Percentiles rank a stretch among this genome's conserved stretches.
These are phyloP conservation scores for Neophaeococcomyces aloes DNA, from an alignment of 2,329 filamentous ascomycete species.

Conservation along the genomic window DNA sequence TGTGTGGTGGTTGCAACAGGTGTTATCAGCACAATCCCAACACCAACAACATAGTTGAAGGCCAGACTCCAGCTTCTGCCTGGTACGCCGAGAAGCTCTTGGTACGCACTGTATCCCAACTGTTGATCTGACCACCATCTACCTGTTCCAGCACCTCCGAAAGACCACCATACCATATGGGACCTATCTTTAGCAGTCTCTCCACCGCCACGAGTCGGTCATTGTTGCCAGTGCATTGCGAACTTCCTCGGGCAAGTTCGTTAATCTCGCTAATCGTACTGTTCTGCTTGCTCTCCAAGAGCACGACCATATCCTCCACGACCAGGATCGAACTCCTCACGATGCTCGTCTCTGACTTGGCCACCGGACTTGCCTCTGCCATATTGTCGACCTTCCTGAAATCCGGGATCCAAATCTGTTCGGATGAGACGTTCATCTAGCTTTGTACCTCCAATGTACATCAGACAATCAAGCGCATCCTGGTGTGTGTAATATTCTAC, in stretches of 20 bases:
- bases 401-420: conserved; percentile 90
- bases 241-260: too few species aligned
- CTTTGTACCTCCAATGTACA: conserved; percentile 96
- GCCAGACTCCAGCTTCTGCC: too few species aligned
- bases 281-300: conserved; percentile 53
- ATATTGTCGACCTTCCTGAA: conserved; percentile 91
- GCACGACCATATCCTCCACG: conserved; percentile 80
- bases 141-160: too few species aligned
- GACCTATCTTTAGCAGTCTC: too few species aligned
- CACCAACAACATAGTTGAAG: too few species aligned
- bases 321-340: conserved; percentile 92
- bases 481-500: conserved; percentile 98
- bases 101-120: too few species aligned
- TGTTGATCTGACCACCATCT: too few species aligned
- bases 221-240: too few species aligned
- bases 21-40: conserved; percentile 34
- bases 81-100: too few species aligned
- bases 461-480: conserved; percentile 95
- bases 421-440: conserved; percentile 93
- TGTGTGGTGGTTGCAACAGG: conserved; percentile 79
- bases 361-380: conserved; percentile 91
- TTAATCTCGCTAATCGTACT: conserved; percentile 43
- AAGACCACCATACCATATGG: too few species aligned
- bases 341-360: conserved; percentile 94
- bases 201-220: too few species aligned